These are phyloP conservation scores for Rhizoclosmatium globosum DNA, from an alignment of 192 early-diverging fungal genomes.

Conservation along the genomic window DNA sequence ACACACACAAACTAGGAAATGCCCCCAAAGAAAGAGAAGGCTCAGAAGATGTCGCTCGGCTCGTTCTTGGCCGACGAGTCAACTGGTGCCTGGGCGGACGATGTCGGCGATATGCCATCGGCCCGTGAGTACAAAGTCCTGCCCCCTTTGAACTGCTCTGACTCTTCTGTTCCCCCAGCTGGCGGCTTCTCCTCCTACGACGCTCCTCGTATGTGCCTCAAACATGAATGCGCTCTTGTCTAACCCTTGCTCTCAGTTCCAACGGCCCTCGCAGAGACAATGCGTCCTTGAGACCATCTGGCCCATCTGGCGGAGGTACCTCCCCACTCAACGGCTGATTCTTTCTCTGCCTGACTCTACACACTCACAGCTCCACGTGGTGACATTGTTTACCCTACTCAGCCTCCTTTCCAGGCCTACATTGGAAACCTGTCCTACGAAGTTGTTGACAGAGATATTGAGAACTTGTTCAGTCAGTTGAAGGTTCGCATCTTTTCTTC, in stretches of 20 bases:
- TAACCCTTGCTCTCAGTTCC: not conserved
- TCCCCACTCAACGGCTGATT: too few species aligned
- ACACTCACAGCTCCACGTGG: slow-evolving; percentile 11
- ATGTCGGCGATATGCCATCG: slow-evolving; percentile 85
- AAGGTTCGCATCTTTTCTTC: slow-evolving; percentile 54
- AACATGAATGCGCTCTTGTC: not conserved
- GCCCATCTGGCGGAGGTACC: too few species aligned
- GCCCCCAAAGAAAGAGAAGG: slow-evolving; percentile 71
- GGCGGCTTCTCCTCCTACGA: slow-evolving; percentile 9
- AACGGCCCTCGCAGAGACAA: slow-evolving; percentile 27
- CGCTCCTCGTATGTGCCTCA: slow-evolving; percentile 13
- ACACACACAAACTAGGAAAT: not conserved
- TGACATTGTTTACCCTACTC: slow-evolving; percentile 69
- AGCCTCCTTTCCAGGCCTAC: slow-evolving; percentile 89
- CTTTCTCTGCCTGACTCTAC: too few species aligned
- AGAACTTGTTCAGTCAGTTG: slow-evolving; percentile 75
- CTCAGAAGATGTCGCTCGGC: slow-evolving; percentile 85
- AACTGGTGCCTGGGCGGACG: slow-evolving; percentile 87
- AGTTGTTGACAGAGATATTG: slow-evolving; percentile 77
- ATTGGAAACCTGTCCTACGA: slow-evolving; percentile 93
- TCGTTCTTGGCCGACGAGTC: slow-evolving; percentile 78
- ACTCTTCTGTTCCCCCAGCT: not conserved
- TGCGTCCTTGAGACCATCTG: too few species aligned
- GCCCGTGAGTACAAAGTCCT: slow-evolving; percentile 69
- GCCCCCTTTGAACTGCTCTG: not conserved